A percentile compares a stretch with the other conserved stretches of the same genome.
Evolutionary conservation across 768 basidiomycete species (phyloP).

Genomic region (Kockovaella imperatae): DNA sequence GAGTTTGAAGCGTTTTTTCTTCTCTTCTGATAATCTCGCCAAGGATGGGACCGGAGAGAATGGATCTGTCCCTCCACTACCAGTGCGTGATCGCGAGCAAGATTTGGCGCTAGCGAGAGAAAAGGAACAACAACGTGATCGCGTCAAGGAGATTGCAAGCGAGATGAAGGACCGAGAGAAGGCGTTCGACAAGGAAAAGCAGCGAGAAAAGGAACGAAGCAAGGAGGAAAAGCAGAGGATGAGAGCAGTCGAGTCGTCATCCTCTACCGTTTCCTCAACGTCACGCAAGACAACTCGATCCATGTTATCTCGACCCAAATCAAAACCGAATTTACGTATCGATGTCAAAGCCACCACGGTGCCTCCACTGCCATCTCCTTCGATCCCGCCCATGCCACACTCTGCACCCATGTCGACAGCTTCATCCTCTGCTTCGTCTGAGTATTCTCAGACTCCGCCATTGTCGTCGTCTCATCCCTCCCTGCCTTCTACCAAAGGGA

Average conservation of each 20-base stretch:
- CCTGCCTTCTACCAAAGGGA: background rate
- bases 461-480: background rate
- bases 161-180: too few relatives aligned
- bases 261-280: background rate
- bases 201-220: background rate
- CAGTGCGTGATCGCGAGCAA: too few relatives aligned
- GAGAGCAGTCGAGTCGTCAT: background rate
- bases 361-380: background rate
- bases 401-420: background rate
- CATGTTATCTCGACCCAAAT: conserved; percentile 11
- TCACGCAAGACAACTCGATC: background rate
- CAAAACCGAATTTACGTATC: conserved; percentile 15
- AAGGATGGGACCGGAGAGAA: background rate
- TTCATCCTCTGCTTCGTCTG: background rate
- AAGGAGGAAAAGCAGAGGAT: background rate
- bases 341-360: conserved; percentile 5
- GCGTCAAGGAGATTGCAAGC: too few relatives aligned
- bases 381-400: background rate
- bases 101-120: too few relatives aligned
- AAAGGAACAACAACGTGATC: too few relatives aligned
- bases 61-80: background rate
- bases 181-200: background rate
- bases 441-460: background rate
- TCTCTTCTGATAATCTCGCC: background rate
- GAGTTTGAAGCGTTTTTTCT: background rate